Evolutionary conservation across 148 eudicot genomes (phyloP).

Genomic region (Pharnaceum exiguum): DNA sequence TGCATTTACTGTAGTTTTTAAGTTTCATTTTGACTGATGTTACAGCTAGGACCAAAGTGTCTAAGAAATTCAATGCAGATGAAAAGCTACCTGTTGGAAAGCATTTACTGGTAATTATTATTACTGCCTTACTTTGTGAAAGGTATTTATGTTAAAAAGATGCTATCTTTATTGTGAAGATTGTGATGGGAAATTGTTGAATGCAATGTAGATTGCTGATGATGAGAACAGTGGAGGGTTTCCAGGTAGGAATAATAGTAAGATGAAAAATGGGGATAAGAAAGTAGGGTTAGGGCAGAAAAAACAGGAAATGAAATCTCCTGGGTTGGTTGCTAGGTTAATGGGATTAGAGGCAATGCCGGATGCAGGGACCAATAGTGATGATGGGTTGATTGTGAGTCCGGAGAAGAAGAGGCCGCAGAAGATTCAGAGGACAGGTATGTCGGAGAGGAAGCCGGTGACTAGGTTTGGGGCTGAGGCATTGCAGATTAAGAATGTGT

Average conservation of each 20-base stretch:
- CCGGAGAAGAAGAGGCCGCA: conserved; percentile 65
- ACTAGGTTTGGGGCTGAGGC: conserved; percentile 71
- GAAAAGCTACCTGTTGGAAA: conserved; percentile 60
- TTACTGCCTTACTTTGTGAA: neutral
- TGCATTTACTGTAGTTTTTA: no score
- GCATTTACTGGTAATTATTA: conserved; percentile 60
- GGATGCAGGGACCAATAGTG: conserved; percentile 22
- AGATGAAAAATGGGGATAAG: conserved; percentile 38
- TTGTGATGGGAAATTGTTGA: conserved; percentile 1
- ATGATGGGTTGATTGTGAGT: conserved; percentile 23
- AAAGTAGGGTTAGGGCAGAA: conserved; percentile 24
- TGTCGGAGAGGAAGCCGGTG: conserved; percentile 47
- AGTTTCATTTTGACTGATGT: conserved; percentile 19
- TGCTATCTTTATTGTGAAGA: neutral
- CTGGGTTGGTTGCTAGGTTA: conserved; percentile 87
- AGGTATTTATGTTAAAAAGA: neutral
- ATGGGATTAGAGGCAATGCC: conserved; percentile 98
- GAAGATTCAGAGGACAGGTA: conserved; percentile 82
- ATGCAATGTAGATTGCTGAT: conserved; percentile 59
- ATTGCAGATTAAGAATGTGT: conserved; percentile 59
- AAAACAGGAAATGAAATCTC: conserved; percentile 50
- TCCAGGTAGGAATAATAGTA: conserved; percentile 39
- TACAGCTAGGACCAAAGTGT: conserved; percentile 60
- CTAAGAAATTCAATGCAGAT: conserved; percentile 71
- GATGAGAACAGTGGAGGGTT: conserved; percentile 72